Evolutionary conservation across 2,329 filamentous ascomycete species (phyloP).

Genomic region (Neocatenulostroma microsporum): DNA sequence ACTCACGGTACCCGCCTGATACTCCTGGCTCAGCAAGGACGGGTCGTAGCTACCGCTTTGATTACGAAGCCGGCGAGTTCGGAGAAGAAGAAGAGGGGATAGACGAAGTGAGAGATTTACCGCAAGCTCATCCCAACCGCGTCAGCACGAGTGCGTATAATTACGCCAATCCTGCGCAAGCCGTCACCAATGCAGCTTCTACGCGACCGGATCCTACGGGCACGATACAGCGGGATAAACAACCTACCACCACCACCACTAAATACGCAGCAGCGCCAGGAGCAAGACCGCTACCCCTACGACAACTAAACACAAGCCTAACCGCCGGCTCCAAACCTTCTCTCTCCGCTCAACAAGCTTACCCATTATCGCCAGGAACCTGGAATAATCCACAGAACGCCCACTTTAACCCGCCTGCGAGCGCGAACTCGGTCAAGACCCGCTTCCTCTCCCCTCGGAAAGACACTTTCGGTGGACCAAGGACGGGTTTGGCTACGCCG

Average conservation of each 20-base stretch:
- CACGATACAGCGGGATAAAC: constrained; percentile 2
- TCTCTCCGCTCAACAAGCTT: constrained; percentile 6
- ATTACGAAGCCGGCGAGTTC: constrained; percentile 9
- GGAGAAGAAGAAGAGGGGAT: constrained; percentile 11
- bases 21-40: constrained; percentile 24
- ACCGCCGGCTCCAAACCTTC: too few relatives aligned
- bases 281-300: constrained; percentile 8
- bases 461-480: constrained; percentile 13
- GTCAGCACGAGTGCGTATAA: constrained; percentile 8
- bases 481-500: constrained; percentile 54
- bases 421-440: constrained; percentile 38
- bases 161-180: constrained; percentile 14
- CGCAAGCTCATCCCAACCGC: constrained; percentile 21
- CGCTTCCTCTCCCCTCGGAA: constrained; percentile 35
- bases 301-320: constrained; percentile 5
- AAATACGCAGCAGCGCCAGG: too few relatives aligned
- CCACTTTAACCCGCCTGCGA: too few relatives aligned
- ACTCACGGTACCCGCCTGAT: constrained; percentile 21
- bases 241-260: not conserved
- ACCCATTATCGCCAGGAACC: constrained; percentile 30
- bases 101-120: constrained; percentile 20
- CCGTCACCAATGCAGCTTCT: constrained; percentile 12
- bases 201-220: constrained; percentile 11
- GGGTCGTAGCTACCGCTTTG: constrained; percentile 11
- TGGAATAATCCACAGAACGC: too few relatives aligned